phyloP scores from a whole-genome alignment of 2,329 filamentous ascomycete species.

The Helicocarpus griseus region DNA sequence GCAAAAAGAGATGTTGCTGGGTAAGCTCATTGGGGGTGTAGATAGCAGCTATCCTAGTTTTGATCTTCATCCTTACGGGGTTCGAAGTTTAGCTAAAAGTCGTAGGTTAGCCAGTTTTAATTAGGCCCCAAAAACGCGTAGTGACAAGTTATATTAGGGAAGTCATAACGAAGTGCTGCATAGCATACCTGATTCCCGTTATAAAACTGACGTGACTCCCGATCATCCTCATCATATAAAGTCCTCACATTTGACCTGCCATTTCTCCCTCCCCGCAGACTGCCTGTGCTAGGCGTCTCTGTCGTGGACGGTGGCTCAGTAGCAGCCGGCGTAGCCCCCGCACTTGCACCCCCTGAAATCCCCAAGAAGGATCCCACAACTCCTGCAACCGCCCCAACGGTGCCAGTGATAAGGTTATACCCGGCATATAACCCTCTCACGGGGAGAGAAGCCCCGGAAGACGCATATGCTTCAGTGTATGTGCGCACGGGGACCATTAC shows the following conservation, averaged over 20 bases:
- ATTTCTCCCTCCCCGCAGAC: slow-evolving; percentile 6
- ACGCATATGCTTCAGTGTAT: slow-evolving; percentile 50
- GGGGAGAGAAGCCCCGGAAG: slow-evolving; percentile 28
- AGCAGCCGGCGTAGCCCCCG: slow-evolving; percentile 7
- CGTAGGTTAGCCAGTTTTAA: no score
- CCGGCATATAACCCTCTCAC: slow-evolving; percentile 33
- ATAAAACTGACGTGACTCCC: slow-evolving; percentile 63
- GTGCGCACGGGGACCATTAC: slow-evolving; percentile 64
- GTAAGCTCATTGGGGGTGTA: neutral
- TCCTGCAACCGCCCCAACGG: slow-evolving; percentile 33
- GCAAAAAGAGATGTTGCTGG: neutral
- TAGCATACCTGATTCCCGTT: slow-evolving; percentile 85
- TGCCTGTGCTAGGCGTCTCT: slow-evolving; percentile 10
- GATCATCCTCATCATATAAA: slow-evolving; percentile 42
- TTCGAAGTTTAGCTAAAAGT: slow-evolving; percentile 57
- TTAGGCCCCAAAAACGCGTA: no score
- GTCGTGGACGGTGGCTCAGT: neutral
- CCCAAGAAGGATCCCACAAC: slow-evolving; percentile 37
- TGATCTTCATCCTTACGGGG: slow-evolving; percentile 53
- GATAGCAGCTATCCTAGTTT: slow-evolving; percentile 15
- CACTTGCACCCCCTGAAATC: slow-evolving; percentile 21
- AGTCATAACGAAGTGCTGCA: no score
- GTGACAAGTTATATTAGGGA: no score
- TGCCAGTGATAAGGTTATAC: slow-evolving; percentile 35
- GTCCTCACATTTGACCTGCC: slow-evolving; percentile 39